Evolutionary conservation across 495 filamentous ascomycete genomes (phyloP), one percentile per base, ranked within the genome.

Genomic region (Viridothelium virens): DNA sequence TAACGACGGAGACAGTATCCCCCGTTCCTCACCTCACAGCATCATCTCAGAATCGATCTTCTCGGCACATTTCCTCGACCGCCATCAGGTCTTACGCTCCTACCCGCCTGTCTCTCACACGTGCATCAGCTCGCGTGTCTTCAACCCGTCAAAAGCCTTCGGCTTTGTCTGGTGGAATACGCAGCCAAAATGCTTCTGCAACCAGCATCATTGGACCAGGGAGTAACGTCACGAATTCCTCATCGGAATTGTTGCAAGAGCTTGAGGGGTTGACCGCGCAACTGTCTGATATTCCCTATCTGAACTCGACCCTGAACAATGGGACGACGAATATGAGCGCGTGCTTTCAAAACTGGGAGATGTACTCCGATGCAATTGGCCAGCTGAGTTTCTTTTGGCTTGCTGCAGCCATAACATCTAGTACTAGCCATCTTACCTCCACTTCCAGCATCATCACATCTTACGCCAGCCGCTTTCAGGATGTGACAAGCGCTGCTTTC

Each of bases 271-370:
- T 59, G 10, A 59, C 18, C 7, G 53, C 25, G 36, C 25, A 59
- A 33, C 4, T 59, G 5, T 33, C n/a, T 3, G 53, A 59, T 31
- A 7, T 59, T 59, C 53, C 53, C 3, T 59, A 59, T 14, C 5
- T 34, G 31, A 59, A 59, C 31, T 34, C 36, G 31, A 34, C 53
- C 7, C 53, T 59, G 25, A 36, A 31, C 25, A 59, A 59, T 14
- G 53, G 53, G 14, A 59, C 53, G 18, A 59, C 14, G 14, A 59
- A 59, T 36, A 59, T 59, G 53, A 59, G 53, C 18, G 53, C 53
- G 6, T 59, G 53, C 18, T 59, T 34, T 31, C 25, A 34, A 11
- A 59, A 59, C 31, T 59, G 53, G 53, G 25, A 59, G 18, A 59
- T 34, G 53, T 59, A 59, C 31, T 59, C 31, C 7, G 31, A 33